Evolutionary conservation across 805 yeast genomes (phyloP).

Genomic region (Candida piceae): DNA sequence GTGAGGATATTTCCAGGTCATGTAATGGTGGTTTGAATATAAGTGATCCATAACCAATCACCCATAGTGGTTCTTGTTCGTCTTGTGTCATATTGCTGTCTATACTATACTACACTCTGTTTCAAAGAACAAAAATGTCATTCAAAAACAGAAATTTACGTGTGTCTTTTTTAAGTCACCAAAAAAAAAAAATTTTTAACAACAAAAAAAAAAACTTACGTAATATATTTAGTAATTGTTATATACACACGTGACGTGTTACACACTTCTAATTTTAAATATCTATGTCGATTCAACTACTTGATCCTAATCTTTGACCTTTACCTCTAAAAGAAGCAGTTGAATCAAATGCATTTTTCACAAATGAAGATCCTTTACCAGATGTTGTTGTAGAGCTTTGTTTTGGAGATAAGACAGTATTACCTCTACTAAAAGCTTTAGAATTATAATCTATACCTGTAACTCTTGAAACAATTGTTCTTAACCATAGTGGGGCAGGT

Average conservation of each 20-base stretch:
- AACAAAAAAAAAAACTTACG: too few relatives aligned
- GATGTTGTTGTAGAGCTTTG: conserved; percentile 13
- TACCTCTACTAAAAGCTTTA: conserved; percentile 22
- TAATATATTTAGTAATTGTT: too few relatives aligned
- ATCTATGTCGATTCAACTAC: too few relatives aligned
- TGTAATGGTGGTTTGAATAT: conserved; percentile 84
- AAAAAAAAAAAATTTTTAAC: too few relatives aligned
- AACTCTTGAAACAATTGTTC: conserved; percentile 22
- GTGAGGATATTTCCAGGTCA: conserved; percentile 36
- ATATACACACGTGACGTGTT: too few relatives aligned
- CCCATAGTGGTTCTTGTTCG: conserved; percentile 52
- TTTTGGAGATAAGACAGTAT: too few relatives aligned
- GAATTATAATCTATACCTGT: conserved; percentile 30
- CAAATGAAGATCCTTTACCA: conserved; percentile 9
- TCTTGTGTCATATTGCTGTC: conserved; percentile 3
- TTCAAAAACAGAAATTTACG: too few relatives aligned
- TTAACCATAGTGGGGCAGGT: conserved; percentile 49
- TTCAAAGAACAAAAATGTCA: too few relatives aligned
- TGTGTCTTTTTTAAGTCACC: too few relatives aligned
- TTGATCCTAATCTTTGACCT: conserved; percentile 35
- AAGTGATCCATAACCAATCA: conserved; percentile 86
- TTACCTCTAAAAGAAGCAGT: conserved; percentile 29
- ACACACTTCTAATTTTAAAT: too few relatives aligned
- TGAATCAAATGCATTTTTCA: conserved; percentile 9
- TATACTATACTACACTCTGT: too few relatives aligned